Base-by-base conservation (phyloP, 1,139 yeast species). In the Hanseniaspora gamundiae region DNA sequence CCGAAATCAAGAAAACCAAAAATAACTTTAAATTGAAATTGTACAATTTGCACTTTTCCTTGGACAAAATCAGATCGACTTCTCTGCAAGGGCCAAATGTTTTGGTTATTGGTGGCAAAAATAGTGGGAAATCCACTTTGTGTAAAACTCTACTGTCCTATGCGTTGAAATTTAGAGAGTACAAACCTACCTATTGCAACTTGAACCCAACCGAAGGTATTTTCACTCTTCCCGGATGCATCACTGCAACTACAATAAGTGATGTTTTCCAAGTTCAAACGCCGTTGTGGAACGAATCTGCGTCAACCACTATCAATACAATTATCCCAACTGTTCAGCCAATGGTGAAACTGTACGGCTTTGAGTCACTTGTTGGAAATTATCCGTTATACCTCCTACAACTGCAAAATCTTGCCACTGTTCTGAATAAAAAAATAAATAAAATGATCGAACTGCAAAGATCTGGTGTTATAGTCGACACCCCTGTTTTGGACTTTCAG, bases 311-410 rank as follows among this genome's bases (percentile, higher is more conserved):
- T 21, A 28, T 36, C 2, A 84, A 93, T 1, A 75, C 93, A 2
- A 64, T 71, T 42, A 74, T 84, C 47, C 94, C 85, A 59, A 86
- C 91, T 14, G 85, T 86, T 58, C 94, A 85, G 58, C 97, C 97
- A 0, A 61, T 83, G 26, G 93, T 84, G 9, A 81, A 83, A 56
- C 79, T 74, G 55, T 86, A 71, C 61, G 98, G 98, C 0, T 71
- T 80, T 45, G 83, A 78, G 41, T 65, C 68, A 35, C 69, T 76
- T 22, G 53, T 65, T 2, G 79, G 77, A 14, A 87, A 87, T 59
- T 56, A 72, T 42, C 75, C 73, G 41, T 71, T 77, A 47, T 91
- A 76, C 62, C 72, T 74, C 48, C 68, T 72, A 46, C 71, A 72
- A 41, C 59, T 80, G 1, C 63, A 78, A 1, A 70, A 76, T 51